phyloP scores from a whole-genome alignment of 2,329 filamentous ascomycete genomes.

The Botrytis fragariae region DNA sequence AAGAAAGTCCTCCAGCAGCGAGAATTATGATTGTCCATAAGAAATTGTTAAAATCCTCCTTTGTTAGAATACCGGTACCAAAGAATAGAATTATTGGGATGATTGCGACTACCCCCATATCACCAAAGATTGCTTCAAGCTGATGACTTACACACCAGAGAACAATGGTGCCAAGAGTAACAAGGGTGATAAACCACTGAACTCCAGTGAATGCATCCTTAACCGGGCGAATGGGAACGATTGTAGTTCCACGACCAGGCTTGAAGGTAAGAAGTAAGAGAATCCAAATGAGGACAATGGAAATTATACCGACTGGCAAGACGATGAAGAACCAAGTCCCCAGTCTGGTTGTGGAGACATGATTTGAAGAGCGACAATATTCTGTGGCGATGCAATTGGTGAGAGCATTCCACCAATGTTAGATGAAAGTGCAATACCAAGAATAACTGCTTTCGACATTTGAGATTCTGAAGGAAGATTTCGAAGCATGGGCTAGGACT shows the following conservation, averaged over 20 bases:
- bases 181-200: constrained; percentile 87
- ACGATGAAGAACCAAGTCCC: constrained; percentile 98
- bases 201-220: constrained; percentile 84
- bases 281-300: constrained; percentile 83
- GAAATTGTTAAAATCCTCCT: constrained; percentile 99
- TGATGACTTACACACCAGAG: constrained; percentile 94
- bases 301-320: constrained; percentile 87
- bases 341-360: constrained; percentile 91
- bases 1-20: constrained; percentile 84
- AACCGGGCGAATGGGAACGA: constrained; percentile 86
- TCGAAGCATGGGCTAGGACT: constrained; percentile 75
- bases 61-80: constrained; percentile 90
- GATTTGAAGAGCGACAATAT: constrained; percentile 93
- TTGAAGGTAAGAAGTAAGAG: constrained; percentile 83
- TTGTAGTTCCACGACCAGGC: constrained; percentile 79
- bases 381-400: constrained; percentile 95
- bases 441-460: constrained; percentile 92
- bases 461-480: constrained; percentile 86
- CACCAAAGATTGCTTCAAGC: constrained; percentile 82
- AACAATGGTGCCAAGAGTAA: constrained; percentile 79
- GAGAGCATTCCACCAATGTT: constrained; percentile 97
- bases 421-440: constrained; percentile 90
- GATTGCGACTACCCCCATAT: constrained; percentile 98
- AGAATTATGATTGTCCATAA: constrained; percentile 99
- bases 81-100: constrained; percentile 96